phyloP scores from a whole-genome alignment of 305 asterid species.

The Fraxinus floribunda region DNA sequence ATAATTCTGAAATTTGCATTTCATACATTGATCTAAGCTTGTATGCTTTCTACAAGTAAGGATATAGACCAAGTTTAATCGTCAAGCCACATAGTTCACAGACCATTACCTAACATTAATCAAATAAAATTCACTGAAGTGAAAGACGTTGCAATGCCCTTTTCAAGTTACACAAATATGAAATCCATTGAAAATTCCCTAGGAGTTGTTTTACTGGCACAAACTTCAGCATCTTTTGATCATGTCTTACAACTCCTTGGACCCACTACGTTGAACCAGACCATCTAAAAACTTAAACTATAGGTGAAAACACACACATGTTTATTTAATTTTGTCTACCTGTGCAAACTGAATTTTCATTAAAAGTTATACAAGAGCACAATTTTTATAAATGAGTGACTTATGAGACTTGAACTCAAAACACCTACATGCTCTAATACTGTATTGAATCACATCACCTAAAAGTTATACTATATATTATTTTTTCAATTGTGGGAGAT shows the following conservation, averaged over 20 bases:
- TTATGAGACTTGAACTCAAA: neutral
- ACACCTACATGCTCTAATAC: neutral
- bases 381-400: too few species aligned
- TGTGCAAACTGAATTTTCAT: too few species aligned
- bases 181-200: neutral
- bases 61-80: neutral
- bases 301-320: neutral
- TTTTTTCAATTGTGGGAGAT: too few species aligned
- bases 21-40: neutral
- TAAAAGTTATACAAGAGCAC: neutral
- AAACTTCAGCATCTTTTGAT: neutral
- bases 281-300: neutral
- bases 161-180: neutral
- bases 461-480: too few species aligned
- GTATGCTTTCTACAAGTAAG: neutral
- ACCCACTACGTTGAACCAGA: neutral
- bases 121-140: neutral
- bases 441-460: neutral
- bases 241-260: neutral
- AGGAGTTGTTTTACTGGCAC: too few species aligned
- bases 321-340: neutral
- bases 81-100: constrained; percentile 8
- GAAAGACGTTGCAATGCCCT: neutral
- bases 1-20: neutral
- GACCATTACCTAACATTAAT: neutral